Conservation (phyloP, 306 rosid species). For the Castanea mollissima region DNA sequence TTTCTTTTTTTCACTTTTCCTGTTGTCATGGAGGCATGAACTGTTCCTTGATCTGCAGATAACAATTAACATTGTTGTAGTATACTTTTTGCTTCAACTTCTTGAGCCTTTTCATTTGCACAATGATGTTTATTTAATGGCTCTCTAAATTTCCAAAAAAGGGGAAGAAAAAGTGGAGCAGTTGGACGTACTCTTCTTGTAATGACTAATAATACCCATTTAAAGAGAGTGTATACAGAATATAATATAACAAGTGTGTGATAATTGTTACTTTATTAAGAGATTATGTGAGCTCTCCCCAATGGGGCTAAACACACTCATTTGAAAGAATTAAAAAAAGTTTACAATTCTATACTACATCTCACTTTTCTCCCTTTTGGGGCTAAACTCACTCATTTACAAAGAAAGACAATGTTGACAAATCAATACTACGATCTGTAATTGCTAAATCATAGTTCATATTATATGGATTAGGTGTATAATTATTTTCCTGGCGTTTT, state of each 20-base stretch:
- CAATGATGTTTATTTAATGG: neutral
- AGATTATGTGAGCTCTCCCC: too few species aligned
- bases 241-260: too few species aligned
- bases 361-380: too few species aligned
- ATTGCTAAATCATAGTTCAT: neutral
- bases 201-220: neutral
- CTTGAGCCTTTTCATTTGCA: neutral
- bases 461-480: neutral
- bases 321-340: too few species aligned
- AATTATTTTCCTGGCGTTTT: neutral
- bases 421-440: neutral
- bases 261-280: too few species aligned
- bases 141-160: neutral
- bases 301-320: too few species aligned
- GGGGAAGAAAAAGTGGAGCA: neutral
- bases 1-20: conserved; percentile 9
- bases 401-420: too few species aligned
- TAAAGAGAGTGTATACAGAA: too few species aligned
- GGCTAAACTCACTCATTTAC: too few species aligned
- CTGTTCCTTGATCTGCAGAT: neutral
- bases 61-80: neutral
- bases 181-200: neutral
- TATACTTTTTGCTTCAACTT: neutral
- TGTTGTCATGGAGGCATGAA: neutral
- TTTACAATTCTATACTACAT: too few species aligned